These are phyloP conservation scores for Allium fistulosum DNA, from an alignment of 106 monocot genomes.

Conservation along the genomic window DNA sequence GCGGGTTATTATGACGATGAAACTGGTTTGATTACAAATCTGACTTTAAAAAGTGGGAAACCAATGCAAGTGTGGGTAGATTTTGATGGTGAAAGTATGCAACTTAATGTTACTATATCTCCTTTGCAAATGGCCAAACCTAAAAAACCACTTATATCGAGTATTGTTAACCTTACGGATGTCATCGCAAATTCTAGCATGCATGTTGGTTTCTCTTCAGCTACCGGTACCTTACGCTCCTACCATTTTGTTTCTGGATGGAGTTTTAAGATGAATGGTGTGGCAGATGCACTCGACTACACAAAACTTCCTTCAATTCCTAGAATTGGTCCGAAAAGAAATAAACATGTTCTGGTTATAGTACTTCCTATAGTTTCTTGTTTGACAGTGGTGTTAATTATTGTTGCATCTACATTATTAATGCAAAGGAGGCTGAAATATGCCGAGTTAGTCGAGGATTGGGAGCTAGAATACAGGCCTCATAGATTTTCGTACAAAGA, in stretches of 20 bases:
- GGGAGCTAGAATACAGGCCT: too few relatives aligned
- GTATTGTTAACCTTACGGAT: slow-evolving; percentile 12
- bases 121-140: slow-evolving; percentile 13
- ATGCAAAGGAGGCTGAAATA: background rate
- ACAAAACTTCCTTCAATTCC: background rate
- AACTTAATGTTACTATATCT: slow-evolving; percentile 22
- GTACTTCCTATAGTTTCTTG: background rate
- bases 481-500: background rate
- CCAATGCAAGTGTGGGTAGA: slow-evolving; percentile 33
- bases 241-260: slow-evolving; percentile 11
- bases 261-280: slow-evolving; percentile 5
- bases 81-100: slow-evolving; percentile 10
- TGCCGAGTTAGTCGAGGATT: background rate
- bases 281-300: background rate
- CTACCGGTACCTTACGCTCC: slow-evolving; percentile 9
- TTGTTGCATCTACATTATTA: background rate
- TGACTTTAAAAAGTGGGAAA: slow-evolving; percentile 16
- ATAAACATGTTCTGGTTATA: background rate
- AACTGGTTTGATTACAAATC: background rate
- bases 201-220: slow-evolving; percentile 23
- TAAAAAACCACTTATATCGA: slow-evolving; percentile 17
- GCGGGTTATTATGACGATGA: slow-evolving; percentile 7
- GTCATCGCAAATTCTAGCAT: slow-evolving; percentile 3
- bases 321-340: background rate
- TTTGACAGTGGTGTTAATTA: background rate